These are phyloP conservation scores for Suhomyces choctaworum DNA, from an alignment of 1,139 yeast genomes.

Conservation along the genomic window DNA sequence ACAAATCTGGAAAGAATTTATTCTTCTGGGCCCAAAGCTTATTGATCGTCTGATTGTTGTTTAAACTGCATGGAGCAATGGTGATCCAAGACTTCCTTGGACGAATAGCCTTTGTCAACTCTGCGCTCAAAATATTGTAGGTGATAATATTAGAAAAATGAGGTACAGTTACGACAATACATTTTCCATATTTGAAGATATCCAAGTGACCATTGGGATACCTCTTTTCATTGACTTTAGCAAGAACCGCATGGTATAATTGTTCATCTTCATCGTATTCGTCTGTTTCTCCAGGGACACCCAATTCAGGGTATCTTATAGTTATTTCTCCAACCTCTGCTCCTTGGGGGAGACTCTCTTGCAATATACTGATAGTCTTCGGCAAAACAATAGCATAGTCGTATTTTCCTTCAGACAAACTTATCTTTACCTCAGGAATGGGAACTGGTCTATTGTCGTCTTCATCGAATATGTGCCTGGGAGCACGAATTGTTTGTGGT, in stretches of 20 bases:
- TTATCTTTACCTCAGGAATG: conserved; percentile 16
- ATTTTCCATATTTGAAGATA: conserved; percentile 17
- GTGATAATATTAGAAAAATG: conserved; percentile 33
- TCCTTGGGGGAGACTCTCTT: conserved; percentile 21
- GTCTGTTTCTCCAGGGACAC: conserved; percentile 19
- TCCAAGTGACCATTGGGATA: conserved; percentile 30
- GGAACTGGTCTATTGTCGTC: conserved; percentile 28
- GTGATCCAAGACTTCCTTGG: conserved; percentile 28
- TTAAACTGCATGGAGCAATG: conserved; percentile 38
- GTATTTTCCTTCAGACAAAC: conserved; percentile 6
- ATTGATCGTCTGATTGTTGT: conserved; percentile 32
- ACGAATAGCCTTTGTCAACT: conserved; percentile 17
- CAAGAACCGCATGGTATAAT: conserved; percentile 40
- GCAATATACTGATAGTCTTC: conserved; percentile 26
- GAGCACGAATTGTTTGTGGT: conserved; percentile 50
- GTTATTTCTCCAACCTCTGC: conserved; percentile 23
- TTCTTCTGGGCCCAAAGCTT: conserved; percentile 26
- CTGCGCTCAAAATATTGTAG: conserved; percentile 31
- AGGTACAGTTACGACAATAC: conserved; percentile 31
- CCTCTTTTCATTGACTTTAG: conserved; percentile 22
- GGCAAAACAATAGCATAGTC: conserved; percentile 31
- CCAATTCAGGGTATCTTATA: conserved; percentile 21
- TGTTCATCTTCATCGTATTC: conserved; percentile 60
- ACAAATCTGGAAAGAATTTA: conserved; percentile 11
- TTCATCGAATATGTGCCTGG: conserved; percentile 56